phyloP scores from a whole-genome alignment of 805 yeast genomes.

The Metschnikowia shivogae region DNA sequence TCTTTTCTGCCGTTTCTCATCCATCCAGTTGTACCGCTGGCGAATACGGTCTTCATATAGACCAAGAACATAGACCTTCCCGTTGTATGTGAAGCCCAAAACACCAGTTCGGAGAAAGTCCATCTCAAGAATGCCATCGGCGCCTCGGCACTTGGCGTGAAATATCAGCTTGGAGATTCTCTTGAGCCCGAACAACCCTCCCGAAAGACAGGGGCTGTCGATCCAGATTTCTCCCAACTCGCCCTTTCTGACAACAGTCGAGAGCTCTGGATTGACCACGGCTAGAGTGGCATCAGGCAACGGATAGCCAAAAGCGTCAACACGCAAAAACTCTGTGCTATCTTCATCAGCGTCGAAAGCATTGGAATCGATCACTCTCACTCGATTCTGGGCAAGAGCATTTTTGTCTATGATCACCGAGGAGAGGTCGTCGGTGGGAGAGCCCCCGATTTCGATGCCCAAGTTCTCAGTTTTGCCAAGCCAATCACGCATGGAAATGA shows the following conservation, averaged over 20 bases:
- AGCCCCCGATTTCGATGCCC: constrained; percentile 44
- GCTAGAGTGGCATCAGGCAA: constrained; percentile 92
- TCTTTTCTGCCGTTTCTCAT: constrained; percentile 38
- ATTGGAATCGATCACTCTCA: constrained; percentile 58
- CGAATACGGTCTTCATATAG: constrained; percentile 87
- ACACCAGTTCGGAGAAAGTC: constrained; percentile 88
- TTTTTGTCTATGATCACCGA: constrained; percentile 71
- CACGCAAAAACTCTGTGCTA: constrained; percentile 46
- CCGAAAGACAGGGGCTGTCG: constrained; percentile 87
- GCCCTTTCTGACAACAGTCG: constrained; percentile 63
- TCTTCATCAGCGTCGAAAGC: constrained; percentile 45
- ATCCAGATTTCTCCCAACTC: constrained; percentile 97
- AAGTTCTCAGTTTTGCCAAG: constrained; percentile 63
- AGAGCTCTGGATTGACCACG: constrained; percentile 89
- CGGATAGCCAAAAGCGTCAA: constrained; percentile 93
- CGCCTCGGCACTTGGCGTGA: constrained; percentile 76
- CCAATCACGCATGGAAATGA: constrained; percentile 89
- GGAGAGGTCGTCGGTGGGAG: constrained; percentile 36
- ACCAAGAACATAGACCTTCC: constrained; percentile 85
- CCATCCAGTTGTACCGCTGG: constrained; percentile 68
- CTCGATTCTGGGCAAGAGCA: constrained; percentile 67
- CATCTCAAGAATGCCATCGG: constrained; percentile 63
- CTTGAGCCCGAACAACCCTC: constrained; percentile 79
- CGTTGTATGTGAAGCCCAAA: constrained; percentile 82
- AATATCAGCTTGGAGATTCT: constrained; percentile 66